These are phyloP conservation scores for Solanum bulbocastanum DNA, from an alignment of 257 asterid species.

Conservation along the genomic window DNA sequence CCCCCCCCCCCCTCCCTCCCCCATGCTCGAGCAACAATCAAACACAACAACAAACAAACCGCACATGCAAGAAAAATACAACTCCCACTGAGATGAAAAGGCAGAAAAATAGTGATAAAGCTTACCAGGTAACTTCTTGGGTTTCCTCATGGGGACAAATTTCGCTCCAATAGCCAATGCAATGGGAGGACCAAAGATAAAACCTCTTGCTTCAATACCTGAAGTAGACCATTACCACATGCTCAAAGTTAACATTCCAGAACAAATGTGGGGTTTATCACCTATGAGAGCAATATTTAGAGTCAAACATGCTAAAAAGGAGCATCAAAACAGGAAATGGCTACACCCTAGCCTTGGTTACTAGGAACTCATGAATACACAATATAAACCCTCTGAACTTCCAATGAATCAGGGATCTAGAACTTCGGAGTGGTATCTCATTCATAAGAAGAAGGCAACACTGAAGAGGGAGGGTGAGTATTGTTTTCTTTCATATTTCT, in stretches of 20 bases:
- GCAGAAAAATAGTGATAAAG: neutral
- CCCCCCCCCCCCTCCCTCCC: neutral
- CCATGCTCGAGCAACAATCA: neutral
- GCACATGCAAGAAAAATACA: neutral
- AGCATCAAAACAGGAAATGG: neutral
- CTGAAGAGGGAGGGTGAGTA: neutral
- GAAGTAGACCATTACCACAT: slow-evolving; percentile 7
- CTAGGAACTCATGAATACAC: neutral
- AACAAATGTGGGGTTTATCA: neutral
- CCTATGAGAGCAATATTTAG: neutral
- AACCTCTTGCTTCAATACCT: slow-evolving; percentile 96
- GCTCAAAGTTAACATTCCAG: neutral
- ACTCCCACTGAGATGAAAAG: neutral
- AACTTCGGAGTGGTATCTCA: neutral
- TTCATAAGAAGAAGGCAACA: neutral
- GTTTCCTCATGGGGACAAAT: slow-evolving; percentile 91
- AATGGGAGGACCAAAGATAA: slow-evolving; percentile 93
- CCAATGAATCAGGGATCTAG: neutral
- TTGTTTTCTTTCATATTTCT: neutral
- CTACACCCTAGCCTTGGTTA: neutral
- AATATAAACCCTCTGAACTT: neutral
- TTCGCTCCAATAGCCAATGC: slow-evolving; percentile 94
- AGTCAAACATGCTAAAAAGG: neutral
- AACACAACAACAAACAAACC: neutral
- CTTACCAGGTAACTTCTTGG: slow-evolving; percentile 81